These are phyloP conservation scores for Teratosphaeria epicoccoides DNA, from an alignment of 2,329 filamentous ascomycete species.

Conservation along the genomic window DNA sequence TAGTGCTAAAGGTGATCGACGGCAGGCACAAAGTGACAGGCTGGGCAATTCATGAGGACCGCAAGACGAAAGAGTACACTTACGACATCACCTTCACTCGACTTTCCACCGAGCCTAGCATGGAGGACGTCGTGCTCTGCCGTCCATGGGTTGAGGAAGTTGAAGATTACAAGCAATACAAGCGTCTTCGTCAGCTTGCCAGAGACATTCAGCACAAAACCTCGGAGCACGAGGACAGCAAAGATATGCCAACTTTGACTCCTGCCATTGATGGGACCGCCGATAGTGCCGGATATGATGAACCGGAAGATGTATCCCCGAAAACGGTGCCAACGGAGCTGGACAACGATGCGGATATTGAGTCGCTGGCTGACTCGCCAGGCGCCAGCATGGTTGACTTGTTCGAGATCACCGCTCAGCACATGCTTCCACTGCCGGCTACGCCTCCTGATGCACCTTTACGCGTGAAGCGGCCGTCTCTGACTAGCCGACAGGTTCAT, in stretches of 20 bases:
- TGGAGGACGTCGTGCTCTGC: conserved; percentile 26
- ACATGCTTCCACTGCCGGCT: neutral
- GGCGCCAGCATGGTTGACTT: neutral
- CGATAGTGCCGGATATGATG: neutral
- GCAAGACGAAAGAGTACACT: conserved; percentile 17
- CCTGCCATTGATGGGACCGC: neutral
- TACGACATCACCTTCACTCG: conserved; percentile 34
- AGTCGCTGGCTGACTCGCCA: neutral
- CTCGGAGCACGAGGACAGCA: neutral
- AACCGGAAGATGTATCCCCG: neutral
- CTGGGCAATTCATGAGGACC: conserved; percentile 30
- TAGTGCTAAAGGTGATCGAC: neutral
- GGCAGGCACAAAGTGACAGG: conserved; percentile 29
- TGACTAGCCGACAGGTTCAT: neutral
- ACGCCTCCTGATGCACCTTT: neutral
- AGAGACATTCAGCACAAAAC: neutral
- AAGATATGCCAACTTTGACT: neutral
- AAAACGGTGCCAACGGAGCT: neutral
- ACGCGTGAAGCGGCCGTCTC: neutral
- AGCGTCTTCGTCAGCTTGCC: conserved; percentile 25
- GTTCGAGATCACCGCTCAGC: neutral
- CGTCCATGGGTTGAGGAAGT: conserved; percentile 35
- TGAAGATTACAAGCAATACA: conserved; percentile 40
- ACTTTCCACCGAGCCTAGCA: conserved; percentile 17
- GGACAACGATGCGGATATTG: neutral